phyloP scores from a whole-genome alignment of 805 yeast species.

The Naumovozyma castellii region DNA sequence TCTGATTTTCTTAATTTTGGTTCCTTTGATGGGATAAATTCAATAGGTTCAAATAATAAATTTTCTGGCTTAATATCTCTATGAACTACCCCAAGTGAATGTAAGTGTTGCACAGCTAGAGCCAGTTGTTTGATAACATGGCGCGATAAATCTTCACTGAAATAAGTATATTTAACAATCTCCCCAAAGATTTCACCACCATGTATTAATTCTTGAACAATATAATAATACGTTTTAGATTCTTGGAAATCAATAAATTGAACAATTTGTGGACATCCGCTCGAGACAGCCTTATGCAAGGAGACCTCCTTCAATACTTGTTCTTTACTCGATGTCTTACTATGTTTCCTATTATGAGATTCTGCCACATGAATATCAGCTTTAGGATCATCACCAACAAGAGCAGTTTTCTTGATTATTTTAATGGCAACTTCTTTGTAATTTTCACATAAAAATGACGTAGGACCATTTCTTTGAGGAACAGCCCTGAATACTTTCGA shows the following conservation, averaged over 20 bases:
- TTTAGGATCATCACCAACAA: conserved; percentile 40
- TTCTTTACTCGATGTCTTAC: conserved; percentile 29
- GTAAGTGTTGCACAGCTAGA: conserved; percentile 56
- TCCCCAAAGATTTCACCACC: conserved; percentile 74
- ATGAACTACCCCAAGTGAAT: conserved; percentile 71
- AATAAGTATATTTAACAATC: conserved; percentile 56
- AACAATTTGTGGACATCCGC: conserved; percentile 45
- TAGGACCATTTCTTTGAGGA: conserved; percentile 14
- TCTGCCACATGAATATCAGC: neutral
- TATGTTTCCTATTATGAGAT: neutral
- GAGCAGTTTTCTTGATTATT: conserved; percentile 57
- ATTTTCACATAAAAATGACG: conserved; percentile 7
- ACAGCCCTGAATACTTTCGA: conserved; percentile 61
- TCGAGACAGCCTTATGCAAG: conserved; percentile 54
- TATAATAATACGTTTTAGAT: conserved; percentile 49
- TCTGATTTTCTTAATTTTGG: conserved; percentile 49
- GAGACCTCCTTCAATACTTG: conserved; percentile 75
- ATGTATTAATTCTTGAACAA: conserved; percentile 60
- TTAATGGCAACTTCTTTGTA: conserved; percentile 39
- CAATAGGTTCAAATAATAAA: conserved; percentile 54
- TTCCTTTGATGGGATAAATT: conserved; percentile 34
- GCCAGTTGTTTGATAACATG: conserved; percentile 59
- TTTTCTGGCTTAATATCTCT: conserved; percentile 81
- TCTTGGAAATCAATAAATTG: conserved; percentile 58
- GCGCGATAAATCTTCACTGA: conserved; percentile 54